These are phyloP conservation scores for Xanthoceras sorbifolium DNA, from an alignment of 345 rosid species.

Conservation along the genomic window DNA sequence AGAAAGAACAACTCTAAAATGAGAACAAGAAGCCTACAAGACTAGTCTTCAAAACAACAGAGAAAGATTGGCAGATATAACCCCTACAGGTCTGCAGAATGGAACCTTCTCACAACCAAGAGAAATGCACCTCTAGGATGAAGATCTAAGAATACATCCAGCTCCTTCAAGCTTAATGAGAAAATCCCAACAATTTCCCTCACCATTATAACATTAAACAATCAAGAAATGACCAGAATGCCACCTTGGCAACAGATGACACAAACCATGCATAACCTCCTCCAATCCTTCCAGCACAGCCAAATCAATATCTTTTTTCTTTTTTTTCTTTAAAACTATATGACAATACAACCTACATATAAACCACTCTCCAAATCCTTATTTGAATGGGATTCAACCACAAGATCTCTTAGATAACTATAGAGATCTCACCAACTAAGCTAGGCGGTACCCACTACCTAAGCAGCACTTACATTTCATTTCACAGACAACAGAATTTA, in stretches of 20 bases:
- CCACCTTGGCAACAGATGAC: too few relatives aligned
- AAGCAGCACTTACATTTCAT: too few relatives aligned
- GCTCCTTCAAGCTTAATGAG: neutral
- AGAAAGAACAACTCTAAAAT: too few relatives aligned
- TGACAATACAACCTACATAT: too few relatives aligned
- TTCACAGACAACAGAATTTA: neutral
- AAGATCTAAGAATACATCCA: neutral
- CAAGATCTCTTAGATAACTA: neutral
- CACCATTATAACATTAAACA: neutral
- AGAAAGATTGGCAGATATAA: neutral
- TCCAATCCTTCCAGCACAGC: too few relatives aligned
- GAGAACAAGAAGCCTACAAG: neutral
- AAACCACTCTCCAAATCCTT: neutral
- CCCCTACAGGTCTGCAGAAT: neutral
- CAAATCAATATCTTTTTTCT: too few relatives aligned
- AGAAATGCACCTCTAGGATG: neutral
- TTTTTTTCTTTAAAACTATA: too few relatives aligned
- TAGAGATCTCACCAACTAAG: neutral
- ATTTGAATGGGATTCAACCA: neutral
- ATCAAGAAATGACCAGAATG: too few relatives aligned
- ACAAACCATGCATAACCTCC: too few relatives aligned
- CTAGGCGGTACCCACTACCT: too few relatives aligned
- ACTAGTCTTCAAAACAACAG: neutral
- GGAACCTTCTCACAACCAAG: neutral
- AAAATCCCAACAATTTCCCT: neutral